Evolutionary conservation across 805 yeast species (phyloP), one percentile per base, ranked within the genome.

Genomic region (Priceomyces fermenticarens): DNA sequence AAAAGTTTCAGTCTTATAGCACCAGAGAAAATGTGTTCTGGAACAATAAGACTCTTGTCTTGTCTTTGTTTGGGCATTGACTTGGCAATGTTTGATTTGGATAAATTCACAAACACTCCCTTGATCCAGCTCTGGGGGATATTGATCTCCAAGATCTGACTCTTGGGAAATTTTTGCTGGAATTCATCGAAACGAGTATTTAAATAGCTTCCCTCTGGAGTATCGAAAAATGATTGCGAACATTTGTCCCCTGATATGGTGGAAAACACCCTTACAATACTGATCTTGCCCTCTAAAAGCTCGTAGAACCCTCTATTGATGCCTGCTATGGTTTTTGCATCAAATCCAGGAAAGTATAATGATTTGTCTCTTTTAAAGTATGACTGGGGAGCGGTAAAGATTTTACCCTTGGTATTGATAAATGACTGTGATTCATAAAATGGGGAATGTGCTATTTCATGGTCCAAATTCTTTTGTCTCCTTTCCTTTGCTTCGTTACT

Each of bases 341-440:
- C 57, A 44, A 91, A 69, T 55, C 89, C 89, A 8, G 98, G 96
- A 65, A 93, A 88, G 58, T 79, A 93, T 35, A 80, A 64, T 0
- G 97, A 73, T 54, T 77, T 83, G 6, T 85, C 90, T 10, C 70
- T 64, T 44, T 77, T 78, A 76, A 91, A 90, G 51, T 77, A 83
- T 1, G 89, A 78, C n/a, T 77, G 70, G 1, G 98, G 98, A 0
- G 96, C 78, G 12, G 75, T 67, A 67, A 89, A 93, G 47, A 90
- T 72, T 63, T 89, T 88, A 16, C 98, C 99, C 30, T 81, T 77
- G 2, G 91, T 86, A 51, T 83, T 83, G 36, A 83, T 70, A 55
- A 79, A 70, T 2, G 73, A 67, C 44, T 68, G 67, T 28, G 70
- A 57, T 41, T 70, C 75, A 43, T 65, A 69, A 48, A 69, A 63